phyloP scores from a whole-genome alignment of 208 protist species.

The Blastocrithidia nonstop region DNA sequence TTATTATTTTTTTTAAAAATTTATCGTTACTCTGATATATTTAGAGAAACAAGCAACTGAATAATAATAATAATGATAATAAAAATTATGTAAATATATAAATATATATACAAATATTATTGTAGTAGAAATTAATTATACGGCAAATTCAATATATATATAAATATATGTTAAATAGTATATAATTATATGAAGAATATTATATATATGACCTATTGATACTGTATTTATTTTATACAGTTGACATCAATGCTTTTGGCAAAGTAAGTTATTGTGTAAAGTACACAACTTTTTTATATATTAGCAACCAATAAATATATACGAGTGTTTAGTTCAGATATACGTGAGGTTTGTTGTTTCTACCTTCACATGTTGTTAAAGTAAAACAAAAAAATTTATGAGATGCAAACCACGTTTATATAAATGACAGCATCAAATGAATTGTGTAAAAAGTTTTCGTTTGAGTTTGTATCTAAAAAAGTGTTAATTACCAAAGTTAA shows the following conservation, averaged over 20 bases:
- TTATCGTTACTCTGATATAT: no score
- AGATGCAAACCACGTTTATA: no score
- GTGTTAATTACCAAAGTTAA: no score
- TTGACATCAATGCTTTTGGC: neutral
- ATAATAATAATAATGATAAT: no score
- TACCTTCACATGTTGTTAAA: neutral
- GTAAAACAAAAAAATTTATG: no score
- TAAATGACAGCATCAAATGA: no score
- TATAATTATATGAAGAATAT: neutral
- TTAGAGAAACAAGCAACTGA: no score
- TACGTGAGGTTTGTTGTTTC: neutral
- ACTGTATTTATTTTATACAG: neutral
- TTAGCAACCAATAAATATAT: neutral
- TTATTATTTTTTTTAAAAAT: no score
- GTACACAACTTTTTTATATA: constrained; percentile 1
- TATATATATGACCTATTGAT: neutral
- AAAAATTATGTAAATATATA: neutral
- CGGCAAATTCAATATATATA: no score
- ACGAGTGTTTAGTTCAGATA: neutral
- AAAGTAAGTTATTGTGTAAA: neutral
- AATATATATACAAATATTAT: neutral
- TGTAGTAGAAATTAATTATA: neutral
- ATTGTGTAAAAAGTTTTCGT: no score
- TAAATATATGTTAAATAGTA: neutral
- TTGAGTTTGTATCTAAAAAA: no score